Percentiles rank a stretch among this genome's conserved stretches.
These are phyloP conservation scores for Margaritispora aquatica DNA, from an alignment of 495 filamentous ascomycete genomes.

Conservation along the genomic window DNA sequence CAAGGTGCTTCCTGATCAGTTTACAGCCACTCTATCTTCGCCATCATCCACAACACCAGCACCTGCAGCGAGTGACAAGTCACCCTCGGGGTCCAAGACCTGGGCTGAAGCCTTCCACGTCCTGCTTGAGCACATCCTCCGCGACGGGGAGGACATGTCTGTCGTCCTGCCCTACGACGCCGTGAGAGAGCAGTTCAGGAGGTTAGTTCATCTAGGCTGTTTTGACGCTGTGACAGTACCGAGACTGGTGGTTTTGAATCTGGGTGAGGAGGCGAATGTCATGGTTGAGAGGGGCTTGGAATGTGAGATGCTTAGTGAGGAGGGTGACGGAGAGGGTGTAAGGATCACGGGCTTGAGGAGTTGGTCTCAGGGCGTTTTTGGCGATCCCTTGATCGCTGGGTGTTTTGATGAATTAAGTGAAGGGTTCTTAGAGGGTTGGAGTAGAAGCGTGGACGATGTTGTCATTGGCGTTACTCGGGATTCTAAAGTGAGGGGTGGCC, in stretches of 20 bases:
- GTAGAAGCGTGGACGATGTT: slow-evolving; percentile 17
- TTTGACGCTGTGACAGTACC: slow-evolving; percentile 53
- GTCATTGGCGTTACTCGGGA: slow-evolving; percentile 30
- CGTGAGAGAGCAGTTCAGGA: slow-evolving; percentile 47
- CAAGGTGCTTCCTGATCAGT: slow-evolving; percentile 39
- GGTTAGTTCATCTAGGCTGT: slow-evolving; percentile 36
- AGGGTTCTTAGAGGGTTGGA: slow-evolving; percentile 41
- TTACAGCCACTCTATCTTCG: slow-evolving; percentile 31
- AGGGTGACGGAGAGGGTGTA: neutral
- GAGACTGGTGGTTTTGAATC: slow-evolving; percentile 50
- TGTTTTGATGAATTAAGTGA: slow-evolving; percentile 40
- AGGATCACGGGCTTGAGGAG: slow-evolving; percentile 23
- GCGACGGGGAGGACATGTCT: slow-evolving; percentile 65
- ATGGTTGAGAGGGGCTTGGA: slow-evolving; percentile 46
- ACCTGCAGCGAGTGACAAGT: no score
- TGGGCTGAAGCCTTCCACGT: slow-evolving; percentile 58
- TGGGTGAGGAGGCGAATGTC: slow-evolving; percentile 47
- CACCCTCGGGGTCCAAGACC: slow-evolving; percentile 45
- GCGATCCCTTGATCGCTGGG: slow-evolving; percentile 49
- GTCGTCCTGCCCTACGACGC: slow-evolving; percentile 59
- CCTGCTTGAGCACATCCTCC: slow-evolving; percentile 56
- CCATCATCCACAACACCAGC: slow-evolving; percentile 28
- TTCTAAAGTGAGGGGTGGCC: no score
- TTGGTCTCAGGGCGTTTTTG: slow-evolving; percentile 52
- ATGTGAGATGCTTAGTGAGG: slow-evolving; percentile 29